A percentile compares a stretch with the other conserved stretches of the same genome.
These are phyloP conservation scores for Heterobasidion occidentale DNA, from an alignment of 1,284 basidiomycete species.

Conservation along the genomic window DNA sequence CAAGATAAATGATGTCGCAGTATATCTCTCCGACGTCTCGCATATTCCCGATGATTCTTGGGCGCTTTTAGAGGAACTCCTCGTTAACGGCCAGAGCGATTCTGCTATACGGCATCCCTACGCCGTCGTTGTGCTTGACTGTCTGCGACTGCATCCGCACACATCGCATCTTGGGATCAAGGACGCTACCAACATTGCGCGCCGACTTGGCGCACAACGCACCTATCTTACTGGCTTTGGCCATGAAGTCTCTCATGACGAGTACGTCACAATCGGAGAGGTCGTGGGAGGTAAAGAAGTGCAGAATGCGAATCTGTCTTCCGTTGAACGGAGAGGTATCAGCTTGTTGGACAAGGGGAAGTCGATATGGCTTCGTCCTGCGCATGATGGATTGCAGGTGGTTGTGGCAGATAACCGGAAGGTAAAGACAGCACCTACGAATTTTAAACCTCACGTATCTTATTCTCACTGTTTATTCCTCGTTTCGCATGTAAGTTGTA, in stretches of 20 bases:
- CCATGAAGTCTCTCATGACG: conserved; percentile 63
- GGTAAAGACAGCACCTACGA: conserved; percentile 44
- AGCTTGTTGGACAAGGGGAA: conserved; percentile 37
- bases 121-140: conserved; percentile 60
- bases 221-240: conserved; percentile 71
- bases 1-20: conserved; percentile 51
- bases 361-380: conserved; percentile 55
- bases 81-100: conserved; percentile 14
- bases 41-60: conserved; percentile 65
- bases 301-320: conserved; percentile 24
- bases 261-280: conserved; percentile 53
- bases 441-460: neutral
- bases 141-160: conserved; percentile 52
- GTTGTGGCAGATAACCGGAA: conserved; percentile 29
- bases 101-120: conserved; percentile 24
- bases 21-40: conserved; percentile 73
- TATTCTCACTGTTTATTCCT: neutral
- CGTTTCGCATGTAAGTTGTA: neutral
- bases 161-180: conserved; percentile 68
- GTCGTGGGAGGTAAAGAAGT: conserved; percentile 31
- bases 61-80: conserved; percentile 33
- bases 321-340: conserved; percentile 33
- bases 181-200: conserved; percentile 45
- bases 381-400: conserved; percentile 61
- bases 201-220: conserved; percentile 43